Base-by-base conservation (phyloP, 805 yeast genomes). In the Naumovozyma baii region DNA sequence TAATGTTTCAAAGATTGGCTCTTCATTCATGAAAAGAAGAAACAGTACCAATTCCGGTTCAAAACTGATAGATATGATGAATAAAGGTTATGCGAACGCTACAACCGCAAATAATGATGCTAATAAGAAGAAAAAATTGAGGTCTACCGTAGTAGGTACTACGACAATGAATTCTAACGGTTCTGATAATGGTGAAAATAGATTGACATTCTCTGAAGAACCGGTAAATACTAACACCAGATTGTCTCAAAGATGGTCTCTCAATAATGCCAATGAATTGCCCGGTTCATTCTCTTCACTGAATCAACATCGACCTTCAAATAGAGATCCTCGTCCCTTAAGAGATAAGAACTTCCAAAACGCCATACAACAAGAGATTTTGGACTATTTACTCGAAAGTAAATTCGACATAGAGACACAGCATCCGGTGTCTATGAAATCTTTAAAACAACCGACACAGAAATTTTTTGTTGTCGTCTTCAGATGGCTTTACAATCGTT, bases 391-490 rank as follows among this genome's bases (percentile, higher is more conserved):
- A 38, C 63, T 69, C 3, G 62, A 66, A 8, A 74, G 80, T 56
- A 73, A 74, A 54, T 87, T 83, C 59, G 94, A 83, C 52, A 63
- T 74, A 28, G 90, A 82, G 42, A 79, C 78, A 68, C 79, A 77
- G 49, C 84, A 80, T 46, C 73, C 84, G 3, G 60, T 87, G 16
- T 70, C 83, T 2, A 65, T 70, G 8, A 78, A 76, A 54, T 74
- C 85, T 2, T 64, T 87, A 42, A 72, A 67, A 47, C 76, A 70
- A 47, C 96, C 96, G 14, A 86, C 95, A 0, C 96, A 87, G 54
- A 83, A 82, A 53, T 95, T 84, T 49, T 87, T 87, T 58, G 77
- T 76, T 5, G 55, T 73, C 33, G 76, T 87, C 10, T 87, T 87
- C 62, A 83, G 81, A 57, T 88, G 86, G 73, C 61, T 88, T 18